A percentile compares a stretch with the other conserved stretches of the same genome.
phyloP scores from a whole-genome alignment of 306 rosid genomes.

The Quercus alba region DNA sequence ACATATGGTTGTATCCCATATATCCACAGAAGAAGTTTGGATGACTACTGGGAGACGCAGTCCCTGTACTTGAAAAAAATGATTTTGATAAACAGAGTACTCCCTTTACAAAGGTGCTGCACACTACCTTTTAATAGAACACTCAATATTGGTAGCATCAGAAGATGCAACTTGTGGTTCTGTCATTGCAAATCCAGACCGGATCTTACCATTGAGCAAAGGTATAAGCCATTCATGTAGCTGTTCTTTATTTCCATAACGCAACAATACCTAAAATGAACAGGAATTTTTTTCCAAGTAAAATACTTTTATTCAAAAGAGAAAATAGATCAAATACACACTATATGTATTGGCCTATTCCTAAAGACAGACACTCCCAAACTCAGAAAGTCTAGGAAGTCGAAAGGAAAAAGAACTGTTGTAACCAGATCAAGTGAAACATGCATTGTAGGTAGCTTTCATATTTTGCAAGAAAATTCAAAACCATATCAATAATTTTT shows the following conservation, averaged over 20 bases:
- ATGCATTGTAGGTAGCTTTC: neutral
- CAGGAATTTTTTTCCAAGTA: neutral
- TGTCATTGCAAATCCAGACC: conserved; percentile 97
- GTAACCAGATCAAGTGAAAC: neutral
- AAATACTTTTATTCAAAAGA: neutral
- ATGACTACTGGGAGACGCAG: neutral
- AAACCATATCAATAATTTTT: no score
- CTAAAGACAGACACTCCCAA: no score
- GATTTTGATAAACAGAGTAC: no score
- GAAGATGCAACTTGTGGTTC: conserved; percentile 94
- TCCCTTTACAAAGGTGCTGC: conserved; percentile 3
- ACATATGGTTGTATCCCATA: neutral
- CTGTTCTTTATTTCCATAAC: conserved; percentile 82
- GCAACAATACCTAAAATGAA: conserved; percentile 72
- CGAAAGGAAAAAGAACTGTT: neutral
- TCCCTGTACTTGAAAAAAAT: neutral
- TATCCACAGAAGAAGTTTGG: neutral
- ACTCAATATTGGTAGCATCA: conserved; percentile 90
- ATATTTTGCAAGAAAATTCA: neutral
- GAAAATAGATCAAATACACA: conserved; percentile 14
- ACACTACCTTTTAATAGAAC: conserved; percentile 74
- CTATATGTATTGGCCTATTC: no score
- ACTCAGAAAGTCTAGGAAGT: no score
- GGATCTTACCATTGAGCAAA: conserved; percentile 86
- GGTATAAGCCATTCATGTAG: conserved; percentile 83